These are phyloP conservation scores for Vitis vinifera DNA, from an alignment of 164 flowering plant species.

Conservation along the genomic window ASM3070453v1 NC_081809.1:19718001-19718500, in stretches of 20 bases:
- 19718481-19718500: neutral
- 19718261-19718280: neutral
- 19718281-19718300: neutral
- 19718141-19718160: conserved; percentile 52
- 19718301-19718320: neutral
- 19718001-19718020: conserved; percentile 60
- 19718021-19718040: conserved; percentile 63
- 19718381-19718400: conserved; percentile 69
- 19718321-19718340: conserved; percentile 71
- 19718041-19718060: conserved; percentile 37
- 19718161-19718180: conserved; percentile 85
- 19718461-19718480: conserved; percentile 82
- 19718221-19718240: conserved; percentile 89
- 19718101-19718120: conserved; percentile 50
- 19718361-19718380: conserved; percentile 82
- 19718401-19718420: conserved; percentile 79
- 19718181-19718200: conserved; percentile 58
- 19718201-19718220: conserved; percentile 80
- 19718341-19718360: conserved; percentile 95
- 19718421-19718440: conserved; percentile 72
- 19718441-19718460: conserved; percentile 94
- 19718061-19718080: conserved; percentile 54
- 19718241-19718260: conserved; percentile 6
- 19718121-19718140: conserved; percentile 66
- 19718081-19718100: conserved; percentile 44